Conservation (phyloP, 768 basidiomycete species). For the Wakefieldia striispora region DNA sequence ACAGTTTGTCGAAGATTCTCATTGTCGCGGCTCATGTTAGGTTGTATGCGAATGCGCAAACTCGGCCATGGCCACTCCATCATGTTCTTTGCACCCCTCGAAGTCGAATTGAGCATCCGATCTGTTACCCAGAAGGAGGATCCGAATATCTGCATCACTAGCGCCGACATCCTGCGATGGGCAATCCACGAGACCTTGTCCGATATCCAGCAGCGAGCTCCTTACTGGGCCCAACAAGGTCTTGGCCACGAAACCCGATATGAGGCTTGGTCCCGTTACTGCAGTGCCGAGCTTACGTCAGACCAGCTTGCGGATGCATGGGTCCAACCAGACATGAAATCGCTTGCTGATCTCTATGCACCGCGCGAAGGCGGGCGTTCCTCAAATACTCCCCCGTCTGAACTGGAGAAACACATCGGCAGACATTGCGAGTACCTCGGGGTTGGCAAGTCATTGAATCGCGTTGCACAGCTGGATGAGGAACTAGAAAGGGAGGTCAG, state of each 20-base stretch:
- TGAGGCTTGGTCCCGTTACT: constrained; percentile 14
- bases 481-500: no score
- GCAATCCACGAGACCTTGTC: constrained; percentile 42
- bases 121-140: constrained; percentile 11
- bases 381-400: no score
- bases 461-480: no score
- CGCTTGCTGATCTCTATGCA: constrained; percentile 36
- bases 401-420: no score
- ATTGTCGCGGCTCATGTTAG: constrained; percentile 20
- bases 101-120: constrained; percentile 41
- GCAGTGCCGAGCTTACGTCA: constrained; percentile 4
- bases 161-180: constrained; percentile 44
- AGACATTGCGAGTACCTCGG: no score
- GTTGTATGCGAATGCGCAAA: constrained; percentile 55
- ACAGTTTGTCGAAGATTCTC: no score
- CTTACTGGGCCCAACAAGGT: constrained; percentile 46
- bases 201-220: constrained; percentile 35
- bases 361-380: neutral
- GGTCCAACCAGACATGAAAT: constrained; percentile 40
- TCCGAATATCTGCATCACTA: neutral
- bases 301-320: constrained; percentile 23
- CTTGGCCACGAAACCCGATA: constrained; percentile 31
- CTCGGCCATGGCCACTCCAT: constrained; percentile 47
- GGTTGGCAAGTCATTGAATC: no score
- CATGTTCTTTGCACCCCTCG: constrained; percentile 47